Evolutionary conservation across 2,329 filamentous ascomycete species (phyloP).

Genomic region (Calonectria naviculata): DNA sequence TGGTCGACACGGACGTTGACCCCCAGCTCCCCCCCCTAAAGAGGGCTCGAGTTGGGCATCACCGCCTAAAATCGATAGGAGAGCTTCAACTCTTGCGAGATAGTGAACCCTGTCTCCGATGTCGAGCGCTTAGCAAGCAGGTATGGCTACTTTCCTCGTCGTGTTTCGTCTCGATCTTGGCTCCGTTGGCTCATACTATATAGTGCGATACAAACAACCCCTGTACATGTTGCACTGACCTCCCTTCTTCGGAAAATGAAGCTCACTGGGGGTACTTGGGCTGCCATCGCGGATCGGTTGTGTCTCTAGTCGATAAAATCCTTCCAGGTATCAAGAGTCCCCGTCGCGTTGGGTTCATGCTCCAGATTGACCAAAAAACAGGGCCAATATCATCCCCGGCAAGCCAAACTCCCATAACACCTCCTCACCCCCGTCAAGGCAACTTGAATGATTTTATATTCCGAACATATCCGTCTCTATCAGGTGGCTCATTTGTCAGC

Average conservation of each 20-base stretch:
- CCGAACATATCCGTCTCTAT: conserved; percentile 54
- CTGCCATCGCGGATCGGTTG: conserved; percentile 62
- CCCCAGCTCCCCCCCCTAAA: conserved; percentile 66
- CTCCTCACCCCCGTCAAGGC: conserved; percentile 59
- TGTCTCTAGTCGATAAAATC: conserved; percentile 59
- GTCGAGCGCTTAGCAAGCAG: conserved; percentile 57
- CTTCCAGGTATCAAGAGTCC: conserved; percentile 56
- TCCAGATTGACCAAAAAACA: conserved; percentile 38
- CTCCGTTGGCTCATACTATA: conserved; percentile 22
- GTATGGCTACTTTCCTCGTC: conserved; percentile 47
- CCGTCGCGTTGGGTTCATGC: background rate
- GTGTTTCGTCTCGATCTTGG: background rate
- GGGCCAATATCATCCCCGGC: conserved; percentile 60
- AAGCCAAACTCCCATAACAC: conserved; percentile 61
- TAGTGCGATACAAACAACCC: conserved; percentile 65
- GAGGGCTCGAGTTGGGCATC: conserved; percentile 62
- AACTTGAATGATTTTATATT: conserved; percentile 65
- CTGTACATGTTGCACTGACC: conserved; percentile 59
- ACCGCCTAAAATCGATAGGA: conserved; percentile 66
- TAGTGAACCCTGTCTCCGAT: conserved; percentile 62
- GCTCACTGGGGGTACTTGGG: conserved; percentile 62
- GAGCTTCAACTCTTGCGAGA: conserved; percentile 64
- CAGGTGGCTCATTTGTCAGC: conserved; percentile 54
- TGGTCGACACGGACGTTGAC: conserved; percentile 60
- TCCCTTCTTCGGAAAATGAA: conserved; percentile 48